Evolutionary conservation across 2,329 filamentous ascomycete genomes (phyloP), one percentile per base, ranked within the genome.

Genomic region (Fusarium bulbicola): DNA sequence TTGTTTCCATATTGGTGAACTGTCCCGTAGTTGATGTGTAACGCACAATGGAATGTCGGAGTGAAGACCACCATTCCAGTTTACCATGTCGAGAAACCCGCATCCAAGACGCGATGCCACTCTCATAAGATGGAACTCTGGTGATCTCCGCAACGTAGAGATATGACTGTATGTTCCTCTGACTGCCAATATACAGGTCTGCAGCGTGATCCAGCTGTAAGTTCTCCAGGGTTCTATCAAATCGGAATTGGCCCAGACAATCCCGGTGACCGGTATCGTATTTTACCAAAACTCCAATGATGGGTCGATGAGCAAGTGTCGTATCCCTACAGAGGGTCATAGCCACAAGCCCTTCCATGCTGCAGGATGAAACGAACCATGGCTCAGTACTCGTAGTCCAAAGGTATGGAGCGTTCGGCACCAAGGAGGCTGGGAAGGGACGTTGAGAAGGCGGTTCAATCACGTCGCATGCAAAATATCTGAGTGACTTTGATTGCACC

Each of bases 261-360:
- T 46, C 43, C 43, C 43, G 18, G 13, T 28, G 26, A 15, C 18
- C 43, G 26, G 1, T 5, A 5, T 46, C 26, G 4, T 46, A 28
- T 0, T 46, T 18, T 46, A 46, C 1, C 18, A 28, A 7, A 11
- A 21, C 0, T 0, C 43, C 26, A 0, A 46, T 46, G 9, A 46
- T 28, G 4, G 43, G 43, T 3, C 43, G 43, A 21, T 46, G 13
- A 46, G 26, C 18, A 21, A 46, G 18, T 5, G 18, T 11, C 4
- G 13, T 28, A 11, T 15, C 18, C 13, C 43, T 28, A 1, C 18
- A 46, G 24, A 46, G 18, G 0, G 13, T 28, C 2, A 21, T 28
- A 21, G 3, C 4, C 26, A 28, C 3, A 46, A 46, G 26, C 13
- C 18, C 26, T 46, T 6, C 26, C 26, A 28, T 21, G 6, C 43